A percentile compares a stretch with the other conserved stretches of the same genome.
phyloP scores from a whole-genome alignment of 208 protist species.

The Crithidia acanthocephali region DNA sequence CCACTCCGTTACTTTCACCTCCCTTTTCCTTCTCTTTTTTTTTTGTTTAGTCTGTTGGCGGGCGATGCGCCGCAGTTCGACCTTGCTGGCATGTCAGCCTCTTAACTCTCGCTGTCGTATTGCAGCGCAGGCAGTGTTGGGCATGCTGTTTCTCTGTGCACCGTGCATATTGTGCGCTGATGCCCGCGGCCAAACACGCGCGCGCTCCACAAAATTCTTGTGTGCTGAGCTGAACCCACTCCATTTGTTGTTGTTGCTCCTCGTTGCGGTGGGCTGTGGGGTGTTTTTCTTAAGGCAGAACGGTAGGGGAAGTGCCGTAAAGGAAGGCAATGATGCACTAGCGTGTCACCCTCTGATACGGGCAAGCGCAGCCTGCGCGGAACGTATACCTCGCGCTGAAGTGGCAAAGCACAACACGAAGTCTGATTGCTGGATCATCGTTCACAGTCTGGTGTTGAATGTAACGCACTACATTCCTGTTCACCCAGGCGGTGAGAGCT shows the following conservation, averaged over 20 bases:
- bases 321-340: too few species aligned
- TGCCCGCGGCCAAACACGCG: too few species aligned
- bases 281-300: too few species aligned
- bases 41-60: slow-evolving; percentile 7
- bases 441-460: neutral
- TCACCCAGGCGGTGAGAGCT: slow-evolving; percentile 7
- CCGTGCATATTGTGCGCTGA: too few species aligned
- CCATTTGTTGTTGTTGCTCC: neutral
- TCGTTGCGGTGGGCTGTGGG: too few species aligned
- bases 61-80: too few species aligned
- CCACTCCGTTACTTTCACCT: neutral
- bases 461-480: slow-evolving; percentile 12
- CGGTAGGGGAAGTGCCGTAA: too few species aligned
- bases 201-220: too few species aligned
- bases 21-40: slow-evolving; percentile 18
- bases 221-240: neutral
- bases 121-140: too few species aligned
- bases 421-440: slow-evolving; percentile 1
- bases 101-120: neutral
- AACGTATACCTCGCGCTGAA: slow-evolving; percentile 3
- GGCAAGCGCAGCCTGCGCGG: neutral
- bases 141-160: too few species aligned
- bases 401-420: slow-evolving; percentile 9
- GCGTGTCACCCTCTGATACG: neutral
- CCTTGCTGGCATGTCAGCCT: neutral